Evolutionary conservation across 495 filamentous ascomycete species (phyloP).

Genomic region (Hypoxylon intermedium): DNA sequence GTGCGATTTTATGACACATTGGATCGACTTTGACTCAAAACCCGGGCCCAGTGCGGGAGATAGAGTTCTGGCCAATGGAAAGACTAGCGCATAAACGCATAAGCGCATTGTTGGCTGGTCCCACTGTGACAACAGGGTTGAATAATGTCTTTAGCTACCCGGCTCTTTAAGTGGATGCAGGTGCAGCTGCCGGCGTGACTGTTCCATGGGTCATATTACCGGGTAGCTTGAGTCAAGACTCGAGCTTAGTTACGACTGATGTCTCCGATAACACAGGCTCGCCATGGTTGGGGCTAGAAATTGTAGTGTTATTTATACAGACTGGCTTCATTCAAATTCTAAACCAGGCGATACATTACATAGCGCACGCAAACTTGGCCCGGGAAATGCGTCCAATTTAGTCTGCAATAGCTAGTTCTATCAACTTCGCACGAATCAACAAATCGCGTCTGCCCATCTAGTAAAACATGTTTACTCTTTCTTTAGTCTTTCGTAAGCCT

Average conservation of each 20-base stretch:
- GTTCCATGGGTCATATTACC: slow-evolving; percentile 6
- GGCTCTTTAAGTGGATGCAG: slow-evolving; percentile 17
- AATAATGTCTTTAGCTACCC: too few relatives aligned
- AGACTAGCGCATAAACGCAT: slow-evolving; percentile 37
- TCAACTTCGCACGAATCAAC: slow-evolving; percentile 15
- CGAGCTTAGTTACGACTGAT: not conserved
- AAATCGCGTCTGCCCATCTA: slow-evolving; percentile 5
- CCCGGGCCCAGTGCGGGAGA: slow-evolving; percentile 1
- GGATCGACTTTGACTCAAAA: slow-evolving; percentile 20
- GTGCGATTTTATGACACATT: slow-evolving; percentile 43
- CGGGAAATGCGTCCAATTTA: slow-evolving; percentile 7
- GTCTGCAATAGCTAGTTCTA: slow-evolving; percentile 12
- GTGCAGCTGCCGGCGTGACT: slow-evolving; percentile 6
- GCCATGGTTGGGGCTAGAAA: too few relatives aligned
- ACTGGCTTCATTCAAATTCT: too few relatives aligned
- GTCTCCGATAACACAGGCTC: too few relatives aligned
- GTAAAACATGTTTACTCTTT: slow-evolving; percentile 11
- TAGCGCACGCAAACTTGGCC: too few relatives aligned
- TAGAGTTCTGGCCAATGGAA: slow-evolving; percentile 41
- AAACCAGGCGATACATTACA: too few relatives aligned
- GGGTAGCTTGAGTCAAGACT: slow-evolving; percentile 6
- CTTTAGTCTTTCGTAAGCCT: not conserved
- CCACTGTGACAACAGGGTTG: not conserved
- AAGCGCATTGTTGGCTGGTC: slow-evolving; percentile 31
- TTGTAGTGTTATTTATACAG: too few relatives aligned